Evolutionary conservation across 208 protist genomes (phyloP).

Genomic region (Leishmania amazonensis): DNA sequence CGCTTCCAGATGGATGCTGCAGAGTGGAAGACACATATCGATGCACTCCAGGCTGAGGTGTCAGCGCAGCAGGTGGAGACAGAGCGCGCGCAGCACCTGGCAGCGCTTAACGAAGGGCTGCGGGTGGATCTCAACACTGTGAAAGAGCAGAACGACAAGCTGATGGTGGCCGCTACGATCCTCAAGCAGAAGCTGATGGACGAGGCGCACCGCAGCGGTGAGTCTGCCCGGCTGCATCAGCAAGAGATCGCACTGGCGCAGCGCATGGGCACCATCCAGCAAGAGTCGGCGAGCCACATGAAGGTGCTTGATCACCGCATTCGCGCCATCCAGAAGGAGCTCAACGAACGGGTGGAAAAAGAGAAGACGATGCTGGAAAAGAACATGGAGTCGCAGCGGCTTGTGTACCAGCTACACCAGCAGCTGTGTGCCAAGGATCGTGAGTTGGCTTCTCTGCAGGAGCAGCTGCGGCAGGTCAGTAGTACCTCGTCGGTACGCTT

Average conservation of each 20-base stretch:
- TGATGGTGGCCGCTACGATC: slow-evolving; percentile 73
- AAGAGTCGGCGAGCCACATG: slow-evolving; percentile 70
- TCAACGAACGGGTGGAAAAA: slow-evolving; percentile 61
- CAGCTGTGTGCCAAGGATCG: slow-evolving; percentile 71
- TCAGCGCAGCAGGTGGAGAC: slow-evolving; percentile 57
- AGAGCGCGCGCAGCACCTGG: slow-evolving; percentile 56
- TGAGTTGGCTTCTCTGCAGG: slow-evolving; percentile 65
- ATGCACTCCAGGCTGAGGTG: slow-evolving; percentile 57
- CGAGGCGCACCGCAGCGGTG: slow-evolving; percentile 57
- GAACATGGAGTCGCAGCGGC: slow-evolving; percentile 68
- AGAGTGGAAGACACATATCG: slow-evolving; percentile 67
- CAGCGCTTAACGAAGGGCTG: slow-evolving; percentile 67
- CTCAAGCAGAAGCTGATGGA: slow-evolving; percentile 81
- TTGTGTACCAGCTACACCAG: slow-evolving; percentile 72
- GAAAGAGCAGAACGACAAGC: slow-evolving; percentile 82
- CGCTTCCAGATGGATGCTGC: slow-evolving; percentile 58
- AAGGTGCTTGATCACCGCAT: slow-evolving; percentile 65
- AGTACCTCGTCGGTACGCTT: background rate
- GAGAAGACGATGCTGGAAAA: slow-evolving; percentile 72
- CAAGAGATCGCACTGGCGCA: slow-evolving; percentile 85
- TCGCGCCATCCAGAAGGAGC: slow-evolving; percentile 68
- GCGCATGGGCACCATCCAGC: slow-evolving; percentile 78
- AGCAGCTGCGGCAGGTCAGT: slow-evolving; percentile 29
- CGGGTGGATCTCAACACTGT: slow-evolving; percentile 58
- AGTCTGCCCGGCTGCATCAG: slow-evolving; percentile 54